These are phyloP conservation scores for Aphanomyces cochlioides DNA, from an alignment of 352 stramenopile species.

Conservation along the genomic window DNA sequence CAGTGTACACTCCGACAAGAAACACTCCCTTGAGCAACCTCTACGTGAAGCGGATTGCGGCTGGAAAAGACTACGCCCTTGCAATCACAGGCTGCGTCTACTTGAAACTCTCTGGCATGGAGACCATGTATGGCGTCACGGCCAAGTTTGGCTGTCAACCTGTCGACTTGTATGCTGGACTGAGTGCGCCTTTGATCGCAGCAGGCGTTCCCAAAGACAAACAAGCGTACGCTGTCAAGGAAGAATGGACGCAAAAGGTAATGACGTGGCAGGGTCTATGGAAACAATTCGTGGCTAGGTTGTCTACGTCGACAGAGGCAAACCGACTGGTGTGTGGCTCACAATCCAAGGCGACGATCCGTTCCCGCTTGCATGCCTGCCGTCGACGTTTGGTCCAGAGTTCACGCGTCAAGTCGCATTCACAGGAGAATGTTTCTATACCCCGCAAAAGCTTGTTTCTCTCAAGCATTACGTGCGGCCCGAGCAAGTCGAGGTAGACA, in stretches of 20 bases:
- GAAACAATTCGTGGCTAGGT: conserved; percentile 33
- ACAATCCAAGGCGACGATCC: conserved; percentile 32
- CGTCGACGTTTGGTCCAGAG: conserved; percentile 53
- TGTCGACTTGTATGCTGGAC: conserved; percentile 19
- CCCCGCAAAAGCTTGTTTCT: conserved; percentile 55
- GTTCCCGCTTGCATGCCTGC: conserved; percentile 52
- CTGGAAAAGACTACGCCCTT: conserved; percentile 61
- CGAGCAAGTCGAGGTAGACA: conserved; percentile 46
- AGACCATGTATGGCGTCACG: conserved; percentile 38
- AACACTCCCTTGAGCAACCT: conserved; percentile 48
- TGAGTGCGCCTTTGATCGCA: conserved; percentile 24
- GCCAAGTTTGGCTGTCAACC: conserved; percentile 53
- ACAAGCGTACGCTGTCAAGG: conserved; percentile 22
- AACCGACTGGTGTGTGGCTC: conserved; percentile 53
- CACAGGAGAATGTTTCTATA: conserved; percentile 55
- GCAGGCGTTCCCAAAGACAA: conserved; percentile 20
- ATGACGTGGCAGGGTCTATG: too few species aligned
- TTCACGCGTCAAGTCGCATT: conserved; percentile 34
- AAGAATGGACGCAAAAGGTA: conserved; percentile 29
- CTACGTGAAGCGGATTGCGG: conserved; percentile 45
- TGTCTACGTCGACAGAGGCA: conserved; percentile 54
- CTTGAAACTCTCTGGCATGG: conserved; percentile 40
- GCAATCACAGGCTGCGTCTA: conserved; percentile 47
- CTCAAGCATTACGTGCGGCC: conserved; percentile 62
- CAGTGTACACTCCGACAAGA: conserved; percentile 45